Evolutionary conservation across 1,284 basidiomycete species (phyloP), one percentile per base, ranked within the genome.

Genomic region (Tremellales sp.): DNA sequence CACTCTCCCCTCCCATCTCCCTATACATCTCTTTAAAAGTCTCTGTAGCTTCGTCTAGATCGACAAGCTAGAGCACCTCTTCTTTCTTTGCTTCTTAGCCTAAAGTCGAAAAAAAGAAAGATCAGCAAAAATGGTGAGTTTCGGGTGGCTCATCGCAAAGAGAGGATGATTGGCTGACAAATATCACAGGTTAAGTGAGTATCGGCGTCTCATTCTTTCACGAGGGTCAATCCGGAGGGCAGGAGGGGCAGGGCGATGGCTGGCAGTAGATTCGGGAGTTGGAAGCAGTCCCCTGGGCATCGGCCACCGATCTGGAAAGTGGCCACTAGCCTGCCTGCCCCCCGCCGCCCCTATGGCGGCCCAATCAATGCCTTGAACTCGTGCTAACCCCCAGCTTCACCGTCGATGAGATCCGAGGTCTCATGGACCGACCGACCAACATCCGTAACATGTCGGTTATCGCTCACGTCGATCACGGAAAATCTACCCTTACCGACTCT

Each of bases 391-490:
- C 27, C 46, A 70, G 67, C 65, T 78, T 79, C 73, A 79, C 78
- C 61, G 70, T 79, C 53, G 78, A 78, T 60, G 76, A 97, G 82
- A 87, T 96, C 74, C 85, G 91, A 73, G 79, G 60, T 60, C 84
- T 94, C 27, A 15, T 49, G 52, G 68, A 67, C 67, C 56, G 57
- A 51, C 67, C 70, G 24, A 68, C 70, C 64, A 72, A 66, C 61
- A 70, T 73, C 63, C 77, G 89, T 78, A 97, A 97, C 84, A 97
- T 97, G 92, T 91, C 87, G 83, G 90, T 94, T 70, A 94, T 93
- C 75, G 89, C 90, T 72, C 90, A 93, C 78, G 91, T 99, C 84
- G 96, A 99, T 79, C 96, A 99, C 82, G 96, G 96, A 80, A 99
- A 99, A 80, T 98, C 96, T 53, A 98, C 96, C 65, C 85, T 99